Conservation (phyloP, 805 yeast genomes). For the Lipomyces spencermartinsiae region DNA sequence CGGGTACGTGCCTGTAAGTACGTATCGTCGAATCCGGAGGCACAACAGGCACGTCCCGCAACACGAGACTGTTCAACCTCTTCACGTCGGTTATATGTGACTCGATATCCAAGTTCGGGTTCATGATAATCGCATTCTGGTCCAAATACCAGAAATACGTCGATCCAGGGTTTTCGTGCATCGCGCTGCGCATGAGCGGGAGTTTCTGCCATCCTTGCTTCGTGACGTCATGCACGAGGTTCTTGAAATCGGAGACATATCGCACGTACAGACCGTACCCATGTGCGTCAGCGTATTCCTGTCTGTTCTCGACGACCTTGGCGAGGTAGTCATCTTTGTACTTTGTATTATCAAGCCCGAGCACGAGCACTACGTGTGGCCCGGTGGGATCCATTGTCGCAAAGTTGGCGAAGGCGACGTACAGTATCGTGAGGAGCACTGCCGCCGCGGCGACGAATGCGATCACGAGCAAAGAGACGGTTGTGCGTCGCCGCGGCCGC, state of each 20-base stretch:
- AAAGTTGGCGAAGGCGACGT: conserved; percentile 12
- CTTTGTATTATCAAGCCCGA: conserved; percentile 76
- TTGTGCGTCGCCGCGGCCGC: conserved; percentile 20
- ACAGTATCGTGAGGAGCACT: conserved; percentile 13
- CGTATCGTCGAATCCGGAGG: conserved; percentile 71
- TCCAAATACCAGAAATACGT: conserved; percentile 90
- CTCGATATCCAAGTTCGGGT: conserved; percentile 64
- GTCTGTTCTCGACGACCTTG: conserved; percentile 80
- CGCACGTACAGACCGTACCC: conserved; percentile 83
- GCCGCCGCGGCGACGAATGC: conserved; percentile 8
- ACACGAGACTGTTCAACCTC: conserved; percentile 66
- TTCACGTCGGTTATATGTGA: conserved; percentile 65
- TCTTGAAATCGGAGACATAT: conserved; percentile 78
- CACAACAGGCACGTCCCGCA: conserved; percentile 73
- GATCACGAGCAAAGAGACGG: conserved; percentile 12
- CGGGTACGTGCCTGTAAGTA: conserved; percentile 67
- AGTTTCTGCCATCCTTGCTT: conserved; percentile 64
- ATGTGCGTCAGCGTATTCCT: conserved; percentile 83
- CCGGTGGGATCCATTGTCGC: conserved; percentile 18
- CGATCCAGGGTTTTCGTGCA: conserved; percentile 91
- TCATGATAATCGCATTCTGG: conserved; percentile 75
- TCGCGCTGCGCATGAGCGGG: conserved; percentile 79
- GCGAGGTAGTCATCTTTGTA: conserved; percentile 65
- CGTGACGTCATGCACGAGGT: conserved; percentile 14
- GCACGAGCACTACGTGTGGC: conserved; percentile 65